phyloP scores from a whole-genome alignment of 1,139 yeast species.

The Kazachstania sp. region DNA sequence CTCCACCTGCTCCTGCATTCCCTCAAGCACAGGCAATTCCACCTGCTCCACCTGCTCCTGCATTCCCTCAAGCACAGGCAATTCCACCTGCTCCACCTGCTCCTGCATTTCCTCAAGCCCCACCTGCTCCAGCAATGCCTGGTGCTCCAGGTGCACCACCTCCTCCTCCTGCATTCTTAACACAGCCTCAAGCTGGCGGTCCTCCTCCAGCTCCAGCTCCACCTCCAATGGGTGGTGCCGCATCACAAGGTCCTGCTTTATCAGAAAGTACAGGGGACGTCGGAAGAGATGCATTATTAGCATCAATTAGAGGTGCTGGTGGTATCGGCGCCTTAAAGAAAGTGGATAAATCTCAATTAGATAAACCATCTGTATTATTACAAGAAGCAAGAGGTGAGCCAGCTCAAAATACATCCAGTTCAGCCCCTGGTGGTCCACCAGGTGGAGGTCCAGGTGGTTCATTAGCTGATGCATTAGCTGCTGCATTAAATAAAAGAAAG shows the following conservation, averaged over 20 bases:
- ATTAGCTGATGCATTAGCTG: conserved; percentile 81
- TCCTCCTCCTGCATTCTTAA: conserved; percentile 13
- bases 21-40: conserved; percentile 13
- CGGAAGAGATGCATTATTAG: conserved; percentile 73
- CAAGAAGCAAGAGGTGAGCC: conserved; percentile 57
- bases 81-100: conserved; percentile 2
- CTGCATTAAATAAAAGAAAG: conserved; percentile 75
- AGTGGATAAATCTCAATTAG: conserved; percentile 77
- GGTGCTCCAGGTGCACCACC: conserved; percentile 15
- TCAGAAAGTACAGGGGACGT: conserved; percentile 39
- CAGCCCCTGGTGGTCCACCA: conserved; percentile 33
- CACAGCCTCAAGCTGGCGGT: conserved; percentile 12
- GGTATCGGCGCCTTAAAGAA: conserved; percentile 60
- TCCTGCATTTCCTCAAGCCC: conserved; percentile 2
- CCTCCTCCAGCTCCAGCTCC: conserved; percentile 9
- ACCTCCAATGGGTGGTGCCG: conserved; percentile 12
- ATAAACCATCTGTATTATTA: conserved; percentile 62
- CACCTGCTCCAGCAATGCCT: conserved; percentile 7
- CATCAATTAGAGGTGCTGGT: conserved; percentile 79
- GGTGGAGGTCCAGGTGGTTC: conserved; percentile 34
- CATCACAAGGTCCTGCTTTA: conserved; percentile 32
- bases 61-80: not conserved
- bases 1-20: conserved; percentile 1
- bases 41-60: not conserved
- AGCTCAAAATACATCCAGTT: conserved; percentile 27